A percentile compares a stretch with the other conserved stretches of the same genome.
These are phyloP conservation scores for Collybia sp. DNA, from an alignment of 768 basidiomycete genomes.

Conservation along the genomic window DNA sequence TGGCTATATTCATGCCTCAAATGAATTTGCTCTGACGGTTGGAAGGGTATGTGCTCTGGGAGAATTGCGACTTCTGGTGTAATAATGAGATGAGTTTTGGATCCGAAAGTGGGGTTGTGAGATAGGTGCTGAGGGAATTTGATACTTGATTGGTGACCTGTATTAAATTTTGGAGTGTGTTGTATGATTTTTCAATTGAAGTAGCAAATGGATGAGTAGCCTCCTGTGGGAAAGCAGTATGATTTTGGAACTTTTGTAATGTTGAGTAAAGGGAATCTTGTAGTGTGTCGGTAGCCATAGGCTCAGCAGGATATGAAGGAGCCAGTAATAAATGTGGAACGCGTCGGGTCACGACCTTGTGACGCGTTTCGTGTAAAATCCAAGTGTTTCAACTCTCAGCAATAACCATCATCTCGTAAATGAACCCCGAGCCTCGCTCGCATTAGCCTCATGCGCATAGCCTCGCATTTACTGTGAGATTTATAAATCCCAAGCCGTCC, in stretches of 20 bases:
- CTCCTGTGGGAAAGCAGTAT: constrained; percentile 28
- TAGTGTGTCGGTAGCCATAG: constrained; percentile 7
- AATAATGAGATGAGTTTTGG: constrained; percentile 66
- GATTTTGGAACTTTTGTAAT: constrained; percentile 34
- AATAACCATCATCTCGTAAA: no score
- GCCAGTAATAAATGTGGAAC: constrained; percentile 1
- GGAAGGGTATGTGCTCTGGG: constrained; percentile 36
- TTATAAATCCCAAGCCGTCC: no score
- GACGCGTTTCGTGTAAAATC: no score
- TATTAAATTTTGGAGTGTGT: constrained; percentile 45
- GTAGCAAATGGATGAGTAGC: constrained; percentile 41
- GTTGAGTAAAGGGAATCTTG: constrained; percentile 36
- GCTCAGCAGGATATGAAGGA: background rate
- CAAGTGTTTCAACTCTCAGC: no score
- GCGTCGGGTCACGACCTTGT: no score
- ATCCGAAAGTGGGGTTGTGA: constrained; percentile 48
- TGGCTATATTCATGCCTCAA: background rate
- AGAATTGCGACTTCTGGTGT: constrained; percentile 55
- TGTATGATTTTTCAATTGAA: constrained; percentile 34
- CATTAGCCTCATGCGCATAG: no score
- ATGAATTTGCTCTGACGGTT: constrained; percentile 38
- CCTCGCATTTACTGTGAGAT: no score
- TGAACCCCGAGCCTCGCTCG: no score
- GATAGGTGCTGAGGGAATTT: constrained; percentile 47
- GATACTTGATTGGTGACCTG: constrained; percentile 48